These are phyloP conservation scores for Cladosporium sp. DNA, from an alignment of 2,329 filamentous ascomycete genomes.

Conservation along the genomic window DNA sequence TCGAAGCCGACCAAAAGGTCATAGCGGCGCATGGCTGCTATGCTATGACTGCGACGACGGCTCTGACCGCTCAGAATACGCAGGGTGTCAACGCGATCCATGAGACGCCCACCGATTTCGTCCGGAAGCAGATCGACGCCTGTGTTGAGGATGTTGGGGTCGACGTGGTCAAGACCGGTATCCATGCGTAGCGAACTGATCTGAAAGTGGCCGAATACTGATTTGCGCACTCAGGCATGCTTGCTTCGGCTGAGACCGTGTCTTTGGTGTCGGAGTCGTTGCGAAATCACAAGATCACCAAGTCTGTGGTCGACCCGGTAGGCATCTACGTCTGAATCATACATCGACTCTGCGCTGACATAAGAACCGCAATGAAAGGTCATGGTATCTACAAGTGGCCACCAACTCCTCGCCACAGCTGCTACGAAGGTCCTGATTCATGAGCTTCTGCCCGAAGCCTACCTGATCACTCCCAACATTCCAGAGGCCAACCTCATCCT, in stretches of 20 bases:
- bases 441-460: slow-evolving; percentile 59
- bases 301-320: slow-evolving; percentile 70
- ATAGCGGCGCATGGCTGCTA: slow-evolving; percentile 89
- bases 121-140: slow-evolving; percentile 78
- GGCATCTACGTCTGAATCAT: slow-evolving; percentile 16
- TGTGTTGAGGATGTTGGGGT: slow-evolving; percentile 77
- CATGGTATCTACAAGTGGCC: slow-evolving; percentile 82
- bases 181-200: neutral
- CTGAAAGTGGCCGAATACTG: neutral
- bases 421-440: slow-evolving; percentile 57
- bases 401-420: slow-evolving; percentile 57
- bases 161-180: slow-evolving; percentile 89
- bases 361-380: slow-evolving; percentile 52
- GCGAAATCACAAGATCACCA: slow-evolving; percentile 49
- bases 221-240: slow-evolving; percentile 59
- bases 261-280: slow-evolving; percentile 61
- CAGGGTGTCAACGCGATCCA: slow-evolving; percentile 76
- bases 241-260: slow-evolving; percentile 67
- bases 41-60: slow-evolving; percentile 92
- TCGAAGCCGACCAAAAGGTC: slow-evolving; percentile 94
- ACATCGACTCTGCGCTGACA: neutral
- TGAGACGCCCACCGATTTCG: slow-evolving; percentile 68
- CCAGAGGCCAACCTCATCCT: slow-evolving; percentile 66
- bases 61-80: slow-evolving; percentile 94
- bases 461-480: slow-evolving; percentile 69